phyloP scores from a whole-genome alignment of 768 basidiomycete species.

The Brasilioporus rufonigricans region DNA sequence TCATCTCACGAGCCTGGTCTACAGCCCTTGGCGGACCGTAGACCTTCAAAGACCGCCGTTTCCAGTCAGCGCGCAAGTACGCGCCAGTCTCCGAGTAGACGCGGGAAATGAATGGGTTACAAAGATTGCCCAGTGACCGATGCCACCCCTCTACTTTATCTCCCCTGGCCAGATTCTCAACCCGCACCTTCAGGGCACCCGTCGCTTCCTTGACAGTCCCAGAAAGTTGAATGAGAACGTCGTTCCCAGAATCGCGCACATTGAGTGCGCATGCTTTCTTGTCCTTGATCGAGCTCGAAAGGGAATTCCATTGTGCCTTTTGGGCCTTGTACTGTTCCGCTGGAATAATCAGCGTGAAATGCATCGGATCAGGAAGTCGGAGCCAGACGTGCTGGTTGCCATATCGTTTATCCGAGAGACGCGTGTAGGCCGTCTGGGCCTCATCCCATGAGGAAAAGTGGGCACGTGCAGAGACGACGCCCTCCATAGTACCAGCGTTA shows the following conservation, averaged over 20 bases:
- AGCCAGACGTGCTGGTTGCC: slow-evolving; percentile 37
- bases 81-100: slow-evolving; percentile 39
- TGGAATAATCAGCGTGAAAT: slow-evolving; percentile 50
- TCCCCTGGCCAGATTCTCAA: slow-evolving; percentile 53
- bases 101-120: slow-evolving; percentile 34
- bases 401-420: slow-evolving; percentile 34
- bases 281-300: slow-evolving; percentile 37
- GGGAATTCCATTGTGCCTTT: slow-evolving; percentile 45
- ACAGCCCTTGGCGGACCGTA: slow-evolving; percentile 43
- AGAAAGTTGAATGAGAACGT: slow-evolving; percentile 42
- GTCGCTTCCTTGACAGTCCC: slow-evolving; percentile 53
- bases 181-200: slow-evolving; percentile 58
- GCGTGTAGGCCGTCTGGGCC: slow-evolving; percentile 39
- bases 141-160: slow-evolving; percentile 54
- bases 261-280: slow-evolving; percentile 36
- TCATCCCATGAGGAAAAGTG: slow-evolving; percentile 50
- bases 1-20: slow-evolving; percentile 41
- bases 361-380: slow-evolving; percentile 46
- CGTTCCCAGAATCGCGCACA: slow-evolving; percentile 24
- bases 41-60: slow-evolving; percentile 41
- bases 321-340: slow-evolving; percentile 51
- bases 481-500: slow-evolving; percentile 24
- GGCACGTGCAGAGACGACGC: slow-evolving; percentile 37
- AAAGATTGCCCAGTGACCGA: slow-evolving; percentile 33
- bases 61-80: slow-evolving; percentile 46